phyloP scores from a whole-genome alignment of 2,329 filamentous ascomycete genomes.

The Fusarium succisae region DNA sequence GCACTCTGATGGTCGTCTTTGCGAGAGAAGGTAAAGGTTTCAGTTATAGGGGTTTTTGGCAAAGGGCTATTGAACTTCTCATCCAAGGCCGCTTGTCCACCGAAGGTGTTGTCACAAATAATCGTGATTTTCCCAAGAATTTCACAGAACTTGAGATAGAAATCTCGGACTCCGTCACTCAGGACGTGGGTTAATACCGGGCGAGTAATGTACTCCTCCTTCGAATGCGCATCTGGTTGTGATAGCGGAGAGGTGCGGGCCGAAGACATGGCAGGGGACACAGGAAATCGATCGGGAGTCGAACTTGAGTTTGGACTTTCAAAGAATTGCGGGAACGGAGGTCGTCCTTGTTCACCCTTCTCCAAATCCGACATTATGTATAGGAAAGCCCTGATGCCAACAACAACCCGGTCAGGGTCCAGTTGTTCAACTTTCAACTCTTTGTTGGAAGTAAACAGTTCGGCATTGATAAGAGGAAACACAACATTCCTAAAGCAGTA shows the following conservation, averaged over 20 bases:
- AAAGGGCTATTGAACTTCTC: conserved; percentile 91
- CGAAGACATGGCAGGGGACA: conserved; percentile 51
- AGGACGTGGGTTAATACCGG: conserved; percentile 71
- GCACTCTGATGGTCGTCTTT: conserved; percentile 79
- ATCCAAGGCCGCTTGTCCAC: conserved; percentile 91
- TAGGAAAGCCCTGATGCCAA: conserved; percentile 93
- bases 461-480: conserved; percentile 94
- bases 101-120: conserved; percentile 96
- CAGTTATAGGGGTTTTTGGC: conserved; percentile 93
- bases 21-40: conserved; percentile 90
- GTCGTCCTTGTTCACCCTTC: conserved; percentile 77
- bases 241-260: conserved; percentile 44
- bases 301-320: conserved; percentile 47
- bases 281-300: conserved; percentile 59
- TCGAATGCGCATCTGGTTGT: conserved; percentile 40
- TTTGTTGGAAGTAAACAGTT: conserved; percentile 79
- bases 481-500: conserved; percentile 92
- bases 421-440: conserved; percentile 90
- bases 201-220: conserved; percentile 73
- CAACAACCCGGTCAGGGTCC: conserved; percentile 96
- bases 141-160: conserved; percentile 91
- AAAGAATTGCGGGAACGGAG: conserved; percentile 84
- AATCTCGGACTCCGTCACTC: conserved; percentile 81
- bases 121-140: conserved; percentile 96
- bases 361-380: conserved; percentile 94